These are phyloP conservation scores for Fusarium sp. DNA, from an alignment of 2,329 filamentous ascomycete species.

Conservation along the genomic window DNA sequence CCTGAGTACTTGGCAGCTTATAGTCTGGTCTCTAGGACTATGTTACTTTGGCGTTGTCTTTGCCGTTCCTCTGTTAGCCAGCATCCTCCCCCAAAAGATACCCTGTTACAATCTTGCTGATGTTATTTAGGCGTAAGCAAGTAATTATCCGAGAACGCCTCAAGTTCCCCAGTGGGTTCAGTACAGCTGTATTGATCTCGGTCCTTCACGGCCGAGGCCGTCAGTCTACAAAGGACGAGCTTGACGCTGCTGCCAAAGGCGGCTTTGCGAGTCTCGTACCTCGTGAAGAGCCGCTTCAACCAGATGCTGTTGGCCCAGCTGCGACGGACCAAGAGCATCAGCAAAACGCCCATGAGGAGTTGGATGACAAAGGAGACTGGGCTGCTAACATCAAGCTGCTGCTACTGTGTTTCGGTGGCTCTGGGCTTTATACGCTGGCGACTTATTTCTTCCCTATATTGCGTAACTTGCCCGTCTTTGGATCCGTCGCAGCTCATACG, in stretches of 20 bases:
- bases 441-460: constrained; percentile 93
- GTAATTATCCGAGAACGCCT: constrained; percentile 94
- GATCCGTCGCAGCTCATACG: constrained; percentile 77
- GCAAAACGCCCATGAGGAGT: constrained; percentile 49
- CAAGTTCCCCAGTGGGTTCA: constrained; percentile 95
- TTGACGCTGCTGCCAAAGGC: constrained; percentile 57
- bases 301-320: constrained; percentile 47
- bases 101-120: constrained; percentile 11
- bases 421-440: constrained; percentile 79
- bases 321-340: constrained; percentile 53
- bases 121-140: constrained; percentile 74
- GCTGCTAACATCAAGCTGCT: constrained; percentile 68
- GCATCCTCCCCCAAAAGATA: not conserved
- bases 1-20: constrained; percentile 81
- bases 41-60: constrained; percentile 98
- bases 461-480: constrained; percentile 90
- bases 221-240: constrained; percentile 53
- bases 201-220: constrained; percentile 80
- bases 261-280: constrained; percentile 62
- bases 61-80: constrained; percentile 81
- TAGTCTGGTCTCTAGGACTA: constrained; percentile 92
- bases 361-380: constrained; percentile 53
- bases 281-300: constrained; percentile 43
- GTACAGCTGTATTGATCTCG: constrained; percentile 92
- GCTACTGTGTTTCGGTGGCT: constrained; percentile 70